Conservation (phyloP, 306 rosid genomes). For the Inga laurina region DNA sequence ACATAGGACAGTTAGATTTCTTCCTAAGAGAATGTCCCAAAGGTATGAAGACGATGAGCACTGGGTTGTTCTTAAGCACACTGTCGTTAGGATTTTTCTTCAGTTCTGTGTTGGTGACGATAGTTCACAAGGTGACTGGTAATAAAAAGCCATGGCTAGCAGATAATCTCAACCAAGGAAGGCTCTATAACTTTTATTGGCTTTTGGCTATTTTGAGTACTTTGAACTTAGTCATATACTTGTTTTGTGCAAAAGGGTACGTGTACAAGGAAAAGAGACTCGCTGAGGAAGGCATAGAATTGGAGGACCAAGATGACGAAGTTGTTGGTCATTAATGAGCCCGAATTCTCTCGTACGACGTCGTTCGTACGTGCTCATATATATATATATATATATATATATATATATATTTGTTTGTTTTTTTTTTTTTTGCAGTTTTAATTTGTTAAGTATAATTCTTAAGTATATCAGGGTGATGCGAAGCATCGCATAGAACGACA, state of each 20-base stretch:
- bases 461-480: neutral
- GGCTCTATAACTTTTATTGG: conserved; percentile 78
- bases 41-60: conserved; percentile 95
- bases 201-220: conserved; percentile 70
- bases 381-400: too few species aligned
- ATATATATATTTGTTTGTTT: too few species aligned
- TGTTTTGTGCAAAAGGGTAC: conserved; percentile 73
- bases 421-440: neutral
- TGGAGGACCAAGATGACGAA: conserved; percentile 42
- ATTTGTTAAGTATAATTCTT: neutral
- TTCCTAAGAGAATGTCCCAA: conserved; percentile 84
- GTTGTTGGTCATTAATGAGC: neutral
- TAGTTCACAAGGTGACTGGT: conserved; percentile 65
- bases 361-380: too few species aligned
- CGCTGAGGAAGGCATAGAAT: conserved; percentile 62
- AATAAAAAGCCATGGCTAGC: conserved; percentile 71
- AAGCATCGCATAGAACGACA: neutral
- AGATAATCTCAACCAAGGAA: conserved; percentile 74
- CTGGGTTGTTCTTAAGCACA: conserved; percentile 81
- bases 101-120: conserved; percentile 67
- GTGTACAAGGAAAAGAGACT: conserved; percentile 84
- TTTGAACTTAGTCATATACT: conserved; percentile 56
- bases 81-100: conserved; percentile 73
- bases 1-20: conserved; percentile 81
- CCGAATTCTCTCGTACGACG: neutral